These are phyloP conservation scores for Creolimax fragrantissima DNA, from an alignment of 78 protist species.

Conservation along the genomic window DNA sequence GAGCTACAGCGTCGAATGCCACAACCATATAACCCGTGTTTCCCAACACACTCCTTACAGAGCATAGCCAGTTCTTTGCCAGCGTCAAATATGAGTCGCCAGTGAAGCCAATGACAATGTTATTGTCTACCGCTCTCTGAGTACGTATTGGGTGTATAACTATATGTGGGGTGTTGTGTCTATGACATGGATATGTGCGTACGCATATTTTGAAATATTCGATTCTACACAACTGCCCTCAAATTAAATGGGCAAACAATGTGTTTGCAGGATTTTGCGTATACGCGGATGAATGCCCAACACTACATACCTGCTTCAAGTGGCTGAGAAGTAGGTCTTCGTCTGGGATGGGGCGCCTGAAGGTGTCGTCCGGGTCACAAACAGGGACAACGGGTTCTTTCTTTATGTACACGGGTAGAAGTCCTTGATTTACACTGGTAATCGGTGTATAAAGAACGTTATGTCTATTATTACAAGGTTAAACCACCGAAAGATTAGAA, in stretches of 20 bases:
- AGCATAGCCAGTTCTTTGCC: not conserved
- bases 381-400: not conserved
- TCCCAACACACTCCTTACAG: not conserved
- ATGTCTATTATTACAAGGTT: not conserved
- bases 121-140: not conserved
- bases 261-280: not conserved
- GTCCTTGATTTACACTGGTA: not conserved
- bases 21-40: not conserved
- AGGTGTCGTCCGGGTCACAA: not conserved
- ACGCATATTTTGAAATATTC: not conserved
- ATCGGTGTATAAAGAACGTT: not conserved
- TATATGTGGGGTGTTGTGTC: not conserved
- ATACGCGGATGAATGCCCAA: not conserved
- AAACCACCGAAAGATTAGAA: not conserved
- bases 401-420: not conserved
- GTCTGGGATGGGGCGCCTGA: not conserved
- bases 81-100: not conserved
- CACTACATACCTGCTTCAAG: not conserved
- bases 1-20: not conserved
- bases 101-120: not conserved
- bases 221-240: not conserved
- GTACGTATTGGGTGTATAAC: not conserved
- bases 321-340: not conserved
- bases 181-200: not conserved
- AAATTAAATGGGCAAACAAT: not conserved